Evolutionary conservation across 495 filamentous ascomycete genomes (phyloP), one percentile per base, ranked within the genome.

Genomic region (Gamarada debralockiae): DNA sequence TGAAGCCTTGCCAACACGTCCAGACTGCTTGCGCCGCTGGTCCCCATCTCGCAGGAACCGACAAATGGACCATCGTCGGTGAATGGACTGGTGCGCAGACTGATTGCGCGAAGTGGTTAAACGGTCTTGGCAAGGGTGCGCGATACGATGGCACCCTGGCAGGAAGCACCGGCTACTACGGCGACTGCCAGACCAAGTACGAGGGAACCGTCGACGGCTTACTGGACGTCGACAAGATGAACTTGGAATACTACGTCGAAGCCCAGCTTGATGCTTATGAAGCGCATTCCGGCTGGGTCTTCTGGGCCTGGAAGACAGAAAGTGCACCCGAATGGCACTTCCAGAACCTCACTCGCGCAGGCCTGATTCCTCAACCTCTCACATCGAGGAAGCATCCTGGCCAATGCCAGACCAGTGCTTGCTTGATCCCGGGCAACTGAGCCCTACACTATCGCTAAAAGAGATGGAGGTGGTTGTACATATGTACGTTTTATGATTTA

Each of bases 271-370:
- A 87, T 61, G 84, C 85, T 6, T 90, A 78, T 58, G 86, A 90
- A 70, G 71, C 74, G 60, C 77, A 75, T 17, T 69, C 62, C 0
- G 87, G 87, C 14, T 92, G 87, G 87, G 70, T 92, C 51, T 90
- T 86, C 70, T 92, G 87, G 87, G 83, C 82, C 5, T 90, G 87
- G 81, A 92, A 90, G 71, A 89, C 83, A n/a, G 87, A 95, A 58
- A 70, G 66, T 23, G 84, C 89, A 23, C 91, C 91, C 0, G 89
- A 92, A 68, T 96, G 91, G 91, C 82, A 92, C 63, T 83, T 95
- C 77, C 73, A 83, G 71, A 77, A 78, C 68, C 74, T 83, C 48
- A 61, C 51, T 5, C 36, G 49, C 0, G 58, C 54, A 3, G 57
- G 57, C 5, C 40, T 60, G 14, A 60, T 64, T 48, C 61, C 61